Evolutionary conservation across 805 yeast species (phyloP).

Genomic region (Hanseniaspora clermontiae): DNA sequence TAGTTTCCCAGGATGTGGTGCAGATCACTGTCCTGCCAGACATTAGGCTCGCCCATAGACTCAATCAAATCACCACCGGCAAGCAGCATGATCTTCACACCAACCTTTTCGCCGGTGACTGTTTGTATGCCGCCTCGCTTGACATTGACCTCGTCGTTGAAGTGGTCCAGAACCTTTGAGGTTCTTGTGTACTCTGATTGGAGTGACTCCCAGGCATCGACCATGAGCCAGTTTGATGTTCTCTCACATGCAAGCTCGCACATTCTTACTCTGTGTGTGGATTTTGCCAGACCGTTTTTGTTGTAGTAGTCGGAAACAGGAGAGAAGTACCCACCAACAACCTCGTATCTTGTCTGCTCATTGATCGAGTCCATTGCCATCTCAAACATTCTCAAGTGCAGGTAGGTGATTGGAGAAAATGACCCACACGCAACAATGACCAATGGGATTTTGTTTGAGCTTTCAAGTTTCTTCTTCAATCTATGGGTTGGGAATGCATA

Average conservation of each 20-base stretch:
- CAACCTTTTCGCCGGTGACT: slow-evolving; percentile 49
- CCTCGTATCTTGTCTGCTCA: slow-evolving; percentile 88
- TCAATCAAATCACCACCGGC: slow-evolving; percentile 98
- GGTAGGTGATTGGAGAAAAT: slow-evolving; percentile 86
- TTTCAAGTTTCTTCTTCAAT: slow-evolving; percentile 53
- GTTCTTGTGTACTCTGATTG: slow-evolving; percentile 88
- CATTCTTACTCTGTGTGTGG: slow-evolving; percentile 89
- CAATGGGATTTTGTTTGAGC: slow-evolving; percentile 70
- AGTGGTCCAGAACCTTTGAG: slow-evolving; percentile 89
- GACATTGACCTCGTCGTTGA: slow-evolving; percentile 86
- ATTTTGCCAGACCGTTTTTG: slow-evolving; percentile 82
- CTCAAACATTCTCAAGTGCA: slow-evolving; percentile 94
- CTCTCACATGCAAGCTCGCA: slow-evolving; percentile 96
- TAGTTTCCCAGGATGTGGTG: slow-evolving; percentile 91
- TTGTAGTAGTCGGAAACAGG: slow-evolving; percentile 89
- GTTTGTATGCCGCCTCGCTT: slow-evolving; percentile 73
- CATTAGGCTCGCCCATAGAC: slow-evolving; percentile 99
- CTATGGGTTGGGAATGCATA: slow-evolving; percentile 85
- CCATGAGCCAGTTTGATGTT: slow-evolving; percentile 96
- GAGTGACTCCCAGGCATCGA: slow-evolving; percentile 96
- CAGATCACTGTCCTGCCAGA: slow-evolving; percentile 93
- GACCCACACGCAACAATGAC: slow-evolving; percentile 97
- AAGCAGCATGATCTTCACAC: slow-evolving; percentile 85
- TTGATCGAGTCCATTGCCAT: slow-evolving; percentile 92
- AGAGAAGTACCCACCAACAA: slow-evolving; percentile 89